Base-by-base conservation (phyloP, 192 early-diverging fungal species). In the Entophlyctis luteolus region DNA sequence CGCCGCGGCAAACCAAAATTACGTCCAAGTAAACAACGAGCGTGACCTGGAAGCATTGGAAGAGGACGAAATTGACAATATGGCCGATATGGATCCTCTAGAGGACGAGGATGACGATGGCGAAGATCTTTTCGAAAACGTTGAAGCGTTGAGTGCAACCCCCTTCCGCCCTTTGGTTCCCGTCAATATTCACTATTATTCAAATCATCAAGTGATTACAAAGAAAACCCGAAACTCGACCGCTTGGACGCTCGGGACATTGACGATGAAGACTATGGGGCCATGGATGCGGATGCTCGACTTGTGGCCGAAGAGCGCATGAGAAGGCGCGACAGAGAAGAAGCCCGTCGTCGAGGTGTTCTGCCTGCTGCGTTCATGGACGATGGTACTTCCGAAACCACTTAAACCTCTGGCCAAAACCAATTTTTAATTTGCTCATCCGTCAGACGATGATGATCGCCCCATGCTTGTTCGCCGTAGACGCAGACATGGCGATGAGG, bases 101-200 rank as follows among this genome's bases (percentile, higher is more conserved):
- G 83, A 79, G 39, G n/a, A 20, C 22, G 83, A 83, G 35, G 89
- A 90, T 16, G 89, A 83, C 28, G 87, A 91, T 52, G 96, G 94
- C 14, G 93, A 94, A 70, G 93, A 98, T 78, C 79, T 98, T 68
- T 94, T 93, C 12, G 86, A 87, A 22, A 83, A 84, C 48, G 85
- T 96, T 81, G 91, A 93, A 62, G 82, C 80, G 90, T 93, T n/a
- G n/a, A n/a, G n/a, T n/a, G n/a, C n/a, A n/a, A n/a, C n/a, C 82
- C 67, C 32, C 14, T 53, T 23, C 20, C 29, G 2, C 2, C 39
- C 22, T 20, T 72, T 28, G 28, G 27, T 20, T n/a, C 14, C 20
- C 5, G 28, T 4, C n/a, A 29, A n/a, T n/a, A n/a, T n/a, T n/a
- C n/a, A n/a, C n/a, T n/a, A n/a, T n/a, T n/a, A n/a, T n/a, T n/a